Evolutionary conservation across 108 stramenopile genomes (phyloP).

Genomic region (Pinguiococcus pyrenoidosus): DNA sequence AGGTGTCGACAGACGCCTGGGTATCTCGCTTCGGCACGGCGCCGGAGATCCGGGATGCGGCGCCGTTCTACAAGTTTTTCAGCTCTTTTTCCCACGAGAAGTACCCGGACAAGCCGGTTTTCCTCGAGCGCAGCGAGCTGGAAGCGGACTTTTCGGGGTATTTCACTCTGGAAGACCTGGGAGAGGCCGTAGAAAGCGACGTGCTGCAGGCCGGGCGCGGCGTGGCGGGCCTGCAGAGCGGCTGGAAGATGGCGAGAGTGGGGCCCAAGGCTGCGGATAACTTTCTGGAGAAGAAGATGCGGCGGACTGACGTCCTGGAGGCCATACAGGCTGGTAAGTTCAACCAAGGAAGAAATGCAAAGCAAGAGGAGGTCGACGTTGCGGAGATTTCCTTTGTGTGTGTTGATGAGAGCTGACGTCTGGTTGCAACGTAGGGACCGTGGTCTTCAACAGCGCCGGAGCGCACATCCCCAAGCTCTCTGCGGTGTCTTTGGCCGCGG

Average conservation of each 20-base stretch:
- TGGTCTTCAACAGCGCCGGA: slow-evolving; percentile 22
- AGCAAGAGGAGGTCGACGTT: too few relatives aligned
- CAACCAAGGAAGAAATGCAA: too few relatives aligned
- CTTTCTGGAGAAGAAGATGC: not conserved
- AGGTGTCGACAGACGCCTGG: too few relatives aligned
- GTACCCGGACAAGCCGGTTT: too few relatives aligned
- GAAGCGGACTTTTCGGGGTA: not conserved
- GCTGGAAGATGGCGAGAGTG: not conserved
- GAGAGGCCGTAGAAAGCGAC: not conserved
- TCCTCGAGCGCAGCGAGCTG: too few relatives aligned
- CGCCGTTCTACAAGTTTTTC: too few relatives aligned
- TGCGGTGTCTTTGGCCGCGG: slow-evolving; percentile 52
- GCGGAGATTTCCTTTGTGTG: not conserved
- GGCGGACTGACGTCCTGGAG: not conserved
- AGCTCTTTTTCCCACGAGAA: too few relatives aligned
- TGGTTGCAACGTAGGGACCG: slow-evolving; percentile 5
- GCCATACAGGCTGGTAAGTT: too few relatives aligned
- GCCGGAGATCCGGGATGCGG: too few relatives aligned
- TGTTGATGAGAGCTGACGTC: not conserved
- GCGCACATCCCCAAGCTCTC: slow-evolving; percentile 34
- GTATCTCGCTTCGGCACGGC: too few relatives aligned
- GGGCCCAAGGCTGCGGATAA: too few relatives aligned
- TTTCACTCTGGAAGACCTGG: not conserved
- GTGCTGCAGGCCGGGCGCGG: not conserved
- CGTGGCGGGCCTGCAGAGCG: not conserved